Conservation (phyloP, 164 flowering plant species). For the Annona cherimola region DNA sequence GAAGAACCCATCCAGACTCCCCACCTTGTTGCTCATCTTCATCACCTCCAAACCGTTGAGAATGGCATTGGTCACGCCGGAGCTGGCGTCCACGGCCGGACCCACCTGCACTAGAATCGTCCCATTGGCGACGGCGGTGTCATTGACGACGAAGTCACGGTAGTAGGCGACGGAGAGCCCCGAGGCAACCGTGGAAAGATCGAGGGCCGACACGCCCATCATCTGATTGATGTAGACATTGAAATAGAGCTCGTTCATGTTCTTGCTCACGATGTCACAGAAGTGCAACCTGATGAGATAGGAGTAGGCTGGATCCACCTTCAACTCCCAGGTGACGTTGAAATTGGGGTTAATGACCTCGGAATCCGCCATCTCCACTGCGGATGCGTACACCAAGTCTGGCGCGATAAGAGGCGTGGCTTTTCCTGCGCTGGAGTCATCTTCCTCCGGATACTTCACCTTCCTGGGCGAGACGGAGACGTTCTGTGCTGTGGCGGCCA, state of each 20-base stretch:
- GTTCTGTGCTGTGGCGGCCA: conserved; percentile 18
- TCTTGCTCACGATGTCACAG: conserved; percentile 72
- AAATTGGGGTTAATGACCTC: conserved; percentile 49
- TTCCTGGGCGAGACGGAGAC: conserved; percentile 13
- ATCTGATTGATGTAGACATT: conserved; percentile 56
- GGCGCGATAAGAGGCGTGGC: conserved; percentile 66
- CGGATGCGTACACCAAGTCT: conserved; percentile 74
- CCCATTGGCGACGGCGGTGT: conserved; percentile 32
- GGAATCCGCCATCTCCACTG: conserved; percentile 62
- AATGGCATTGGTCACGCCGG: conserved; percentile 37
- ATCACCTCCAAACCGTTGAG: conserved; percentile 83
- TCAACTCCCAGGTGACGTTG: conserved; percentile 82
- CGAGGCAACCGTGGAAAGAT: conserved; percentile 44
- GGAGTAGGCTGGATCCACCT: conserved; percentile 53
- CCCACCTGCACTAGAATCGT: conserved; percentile 70
- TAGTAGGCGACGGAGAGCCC: conserved; percentile 51
- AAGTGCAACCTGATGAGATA: conserved; percentile 75
- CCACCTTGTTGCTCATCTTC: conserved; percentile 70
- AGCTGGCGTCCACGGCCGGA: conserved; percentile 50
- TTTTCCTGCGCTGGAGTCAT: neutral
- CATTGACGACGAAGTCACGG: conserved; percentile 60
- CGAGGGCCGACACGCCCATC: conserved; percentile 42
- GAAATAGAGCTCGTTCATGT: conserved; percentile 58
- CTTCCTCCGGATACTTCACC: conserved; percentile 27
- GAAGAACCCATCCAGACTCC: conserved; percentile 60